Base-by-base conservation (phyloP, 805 yeast species). In the Candida oleophila region DNA sequence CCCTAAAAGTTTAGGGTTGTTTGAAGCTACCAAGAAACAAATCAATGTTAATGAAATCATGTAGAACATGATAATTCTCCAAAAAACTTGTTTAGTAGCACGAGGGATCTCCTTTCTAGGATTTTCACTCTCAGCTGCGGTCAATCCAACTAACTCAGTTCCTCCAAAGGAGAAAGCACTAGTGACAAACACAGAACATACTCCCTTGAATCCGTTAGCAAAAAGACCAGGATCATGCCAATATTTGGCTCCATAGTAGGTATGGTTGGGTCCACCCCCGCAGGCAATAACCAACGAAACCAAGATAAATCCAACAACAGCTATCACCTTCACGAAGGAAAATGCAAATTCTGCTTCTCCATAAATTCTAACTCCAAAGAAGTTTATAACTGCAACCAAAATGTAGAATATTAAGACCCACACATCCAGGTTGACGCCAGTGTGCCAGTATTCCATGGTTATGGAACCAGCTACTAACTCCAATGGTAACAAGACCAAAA, bases 161-260 rank as follows among this genome's bases (percentile, higher is more conserved):
- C 92, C 92, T 36, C 86, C 80, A 59, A 81, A 87, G 9, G 89
- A 77, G 62, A 85, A 87, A 0, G 91, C 89, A 14, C 92, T 89
- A 34, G 86, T 81, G 42, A 85, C 85, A 50, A 87, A 80, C 15
- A 56, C 60, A 5, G 57, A 47, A 42, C 61, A 57, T 1, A 57
- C 54, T 20, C 61, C 61, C 49, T 57, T 57, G 54, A 57, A 57
- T 20, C 61, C 60, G 37, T 55, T 49, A 46, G 52, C 49, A 46
- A 57, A 57, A 4, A 59, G 45, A 32, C 61, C 61, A 1, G 61
- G 61, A 48, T 54, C 37, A 44, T 51, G 54, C 60, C 60, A 57
- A 55, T 50, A 55, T 41, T 19, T 49, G 11, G 57, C 60, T 4
- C 63, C 63, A 16, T 57, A 49, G 49, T 52, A 54, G 5, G 53